phyloP scores from a whole-genome alignment of 2,329 filamentous ascomycete genomes.

The Aschersonia sp. region DNA sequence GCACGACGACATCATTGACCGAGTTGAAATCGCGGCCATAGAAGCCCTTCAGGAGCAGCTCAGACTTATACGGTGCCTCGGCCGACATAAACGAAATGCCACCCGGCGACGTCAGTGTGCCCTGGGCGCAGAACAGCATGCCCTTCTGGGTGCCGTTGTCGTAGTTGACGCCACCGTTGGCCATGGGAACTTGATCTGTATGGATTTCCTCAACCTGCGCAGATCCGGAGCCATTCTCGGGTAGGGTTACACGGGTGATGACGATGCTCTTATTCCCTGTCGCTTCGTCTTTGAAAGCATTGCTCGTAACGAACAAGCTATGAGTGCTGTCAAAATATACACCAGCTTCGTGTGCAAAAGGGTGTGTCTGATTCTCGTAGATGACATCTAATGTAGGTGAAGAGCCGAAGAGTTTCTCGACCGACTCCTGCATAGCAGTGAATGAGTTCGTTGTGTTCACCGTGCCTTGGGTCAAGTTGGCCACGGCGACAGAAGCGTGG shows the following conservation, averaged over 20 bases:
- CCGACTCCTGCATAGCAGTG: constrained; percentile 5
- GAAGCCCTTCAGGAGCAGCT: constrained; percentile 21
- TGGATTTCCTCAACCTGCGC: constrained; percentile 18
- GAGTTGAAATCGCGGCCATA: constrained; percentile 32
- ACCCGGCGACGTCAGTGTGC: constrained; percentile 10
- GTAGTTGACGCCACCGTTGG: constrained; percentile 35
- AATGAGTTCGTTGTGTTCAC: background rate
- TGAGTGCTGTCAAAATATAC: constrained; percentile 16
- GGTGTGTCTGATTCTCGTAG: constrained; percentile 20
- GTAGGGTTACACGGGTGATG: constrained; percentile 14
- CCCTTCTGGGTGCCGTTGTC: constrained; percentile 15
- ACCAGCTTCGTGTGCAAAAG: constrained; percentile 34
- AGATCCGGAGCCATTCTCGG: constrained; percentile 1
- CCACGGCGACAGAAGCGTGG: too few relatives aligned
- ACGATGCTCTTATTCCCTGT: constrained; percentile 12
- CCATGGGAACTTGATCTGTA: constrained; percentile 22
- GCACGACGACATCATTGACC: constrained; percentile 31
- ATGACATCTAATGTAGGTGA: constrained; percentile 21
- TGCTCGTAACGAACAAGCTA: constrained; percentile 19
- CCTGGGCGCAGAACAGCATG: constrained; percentile 27
- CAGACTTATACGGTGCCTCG: constrained; percentile 13
- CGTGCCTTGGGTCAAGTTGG: too few relatives aligned
- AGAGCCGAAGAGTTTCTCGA: constrained; percentile 16
- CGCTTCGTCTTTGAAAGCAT: constrained; percentile 11
- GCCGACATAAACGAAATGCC: constrained; percentile 19